A percentile compares a stretch with the other conserved stretches of the same genome.
Evolutionary conservation across 306 rosid genomes (phyloP).

Genomic region (Mucuna pruriens): DNA sequence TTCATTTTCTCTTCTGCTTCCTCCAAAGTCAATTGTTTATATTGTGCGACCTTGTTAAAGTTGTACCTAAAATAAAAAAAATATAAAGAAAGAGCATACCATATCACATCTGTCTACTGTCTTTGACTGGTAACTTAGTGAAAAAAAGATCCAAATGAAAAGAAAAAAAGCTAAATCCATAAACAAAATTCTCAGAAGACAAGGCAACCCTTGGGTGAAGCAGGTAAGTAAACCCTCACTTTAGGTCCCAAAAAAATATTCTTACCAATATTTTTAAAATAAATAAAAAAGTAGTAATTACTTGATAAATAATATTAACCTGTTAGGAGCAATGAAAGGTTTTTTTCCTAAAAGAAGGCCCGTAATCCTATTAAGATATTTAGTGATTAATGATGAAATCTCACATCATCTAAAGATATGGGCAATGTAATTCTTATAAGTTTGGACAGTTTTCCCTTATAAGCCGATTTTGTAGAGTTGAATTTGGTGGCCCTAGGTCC

Average conservation of each 20-base stretch:
- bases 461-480: too few species aligned
- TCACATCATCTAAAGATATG: too few species aligned
- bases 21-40: slow-evolving; percentile 80
- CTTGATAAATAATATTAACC: background rate
- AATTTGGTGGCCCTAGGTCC: too few species aligned
- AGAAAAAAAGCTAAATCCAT: background rate
- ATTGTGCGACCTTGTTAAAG: slow-evolving; percentile 84
- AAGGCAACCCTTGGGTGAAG: background rate
- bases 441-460: too few species aligned
- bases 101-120: background rate
- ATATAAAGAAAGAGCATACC: background rate
- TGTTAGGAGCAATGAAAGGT: too few species aligned
- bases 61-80: slow-evolving; percentile 60
- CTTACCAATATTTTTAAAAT: background rate
- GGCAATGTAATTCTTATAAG: too few species aligned
- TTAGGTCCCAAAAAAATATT: background rate
- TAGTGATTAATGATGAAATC: too few species aligned
- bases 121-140: background rate
- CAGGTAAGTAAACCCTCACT: background rate
- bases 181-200: background rate
- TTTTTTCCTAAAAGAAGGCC: too few species aligned
- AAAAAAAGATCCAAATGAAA: background rate
- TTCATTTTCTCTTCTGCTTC: slow-evolving; percentile 96
- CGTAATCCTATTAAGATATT: too few species aligned
- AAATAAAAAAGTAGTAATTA: background rate